Evolutionary conservation across 768 basidiomycete species (phyloP).

Genomic region (Chalciporus piperatus): DNA sequence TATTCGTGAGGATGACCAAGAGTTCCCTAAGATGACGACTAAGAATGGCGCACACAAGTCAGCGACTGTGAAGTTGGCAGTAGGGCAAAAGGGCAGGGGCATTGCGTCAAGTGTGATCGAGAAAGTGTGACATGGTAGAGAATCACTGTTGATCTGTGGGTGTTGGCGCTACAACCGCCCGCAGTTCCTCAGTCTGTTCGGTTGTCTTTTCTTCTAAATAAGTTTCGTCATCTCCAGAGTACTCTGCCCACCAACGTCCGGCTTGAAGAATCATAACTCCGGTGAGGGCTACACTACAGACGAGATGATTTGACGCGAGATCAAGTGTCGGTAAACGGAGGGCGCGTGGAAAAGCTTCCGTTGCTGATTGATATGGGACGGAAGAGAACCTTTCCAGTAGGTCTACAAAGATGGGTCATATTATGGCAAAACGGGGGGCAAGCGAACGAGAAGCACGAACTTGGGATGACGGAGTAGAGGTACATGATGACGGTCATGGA

Average conservation of each 20-base stretch:
- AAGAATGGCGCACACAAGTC: slow-evolving; percentile 5
- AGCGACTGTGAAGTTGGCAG: background rate
- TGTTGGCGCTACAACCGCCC: slow-evolving; percentile 2
- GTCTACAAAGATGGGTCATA: slow-evolving; percentile 36
- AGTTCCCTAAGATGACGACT: slow-evolving; percentile 2
- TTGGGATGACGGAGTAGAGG: slow-evolving; percentile 72
- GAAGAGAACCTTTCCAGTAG: slow-evolving; percentile 57
- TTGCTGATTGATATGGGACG: slow-evolving; percentile 50
- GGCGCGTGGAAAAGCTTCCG: slow-evolving; percentile 59
- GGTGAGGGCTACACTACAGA: slow-evolving; percentile 84
- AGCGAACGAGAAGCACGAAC: slow-evolving; percentile 42
- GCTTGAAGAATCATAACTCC: slow-evolving; percentile 85
- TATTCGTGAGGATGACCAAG: slow-evolving; percentile 10
- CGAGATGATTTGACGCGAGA: slow-evolving; percentile 79
- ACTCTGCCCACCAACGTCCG: slow-evolving; percentile 82
- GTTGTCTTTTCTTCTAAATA: slow-evolving; percentile 29
- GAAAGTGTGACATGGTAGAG: background rate
- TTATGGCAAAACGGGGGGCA: slow-evolving; percentile 1
- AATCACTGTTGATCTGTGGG: slow-evolving; percentile 11
- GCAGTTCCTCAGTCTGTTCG: slow-evolving; percentile 14
- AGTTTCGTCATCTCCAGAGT: slow-evolving; percentile 51
- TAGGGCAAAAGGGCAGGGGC: background rate
- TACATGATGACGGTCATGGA: slow-evolving; percentile 70
- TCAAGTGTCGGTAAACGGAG: slow-evolving; percentile 68
- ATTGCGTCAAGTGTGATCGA: background rate